Evolutionary conservation across 495 filamentous ascomycete genomes (phyloP), one percentile per base, ranked within the genome.

Genomic region (Sabuloglossum arenarium): DNA sequence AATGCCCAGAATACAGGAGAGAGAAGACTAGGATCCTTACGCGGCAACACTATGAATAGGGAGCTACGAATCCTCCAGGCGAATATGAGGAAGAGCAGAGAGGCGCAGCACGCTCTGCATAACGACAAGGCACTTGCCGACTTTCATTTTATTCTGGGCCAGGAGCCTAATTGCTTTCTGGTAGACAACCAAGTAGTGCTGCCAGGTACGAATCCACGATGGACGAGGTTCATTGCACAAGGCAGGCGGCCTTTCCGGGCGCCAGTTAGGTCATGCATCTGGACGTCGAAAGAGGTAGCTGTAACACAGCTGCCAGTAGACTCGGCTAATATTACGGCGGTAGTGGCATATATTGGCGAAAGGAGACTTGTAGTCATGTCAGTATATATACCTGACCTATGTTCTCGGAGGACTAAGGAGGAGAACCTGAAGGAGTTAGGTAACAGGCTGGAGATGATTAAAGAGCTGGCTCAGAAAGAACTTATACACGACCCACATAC

Each of bases 81-180:
- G 55, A 60, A 60, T 39, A 53, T 57, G 55, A 28, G 37, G 53
- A 59, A 46, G 34, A 34, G 39, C 39, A 59, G 53, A 32, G 58
- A 59, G 28, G 6, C 58, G 27, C 58, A 60, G 34, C 46, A 60
- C 32, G 59, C 47, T 39, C 29, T 60, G 8, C 37, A 53, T 28
- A 59, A 59, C 53, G 53, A 56, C 25, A 29, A 25, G 6, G 58
- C 58, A 37, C 34, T 60, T 9, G 45, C 43, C 4, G 55, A 49
- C 54, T 59, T 59, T 49, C 53, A 59, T 27, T 59, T 59, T 24
- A 59, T 59, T 27, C 57, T 59, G 42, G 58, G 58, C 43, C 54
- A 59, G 53, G 54, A 59, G 52, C 58, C 58, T 23, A 32, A 54
- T 2, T 56, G 58, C 54, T 59, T 59, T 52, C 42, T 56, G 19